Base-by-base conservation (phyloP, 176 grass and related monocot species). In the Lolium multiflorum region DNA sequence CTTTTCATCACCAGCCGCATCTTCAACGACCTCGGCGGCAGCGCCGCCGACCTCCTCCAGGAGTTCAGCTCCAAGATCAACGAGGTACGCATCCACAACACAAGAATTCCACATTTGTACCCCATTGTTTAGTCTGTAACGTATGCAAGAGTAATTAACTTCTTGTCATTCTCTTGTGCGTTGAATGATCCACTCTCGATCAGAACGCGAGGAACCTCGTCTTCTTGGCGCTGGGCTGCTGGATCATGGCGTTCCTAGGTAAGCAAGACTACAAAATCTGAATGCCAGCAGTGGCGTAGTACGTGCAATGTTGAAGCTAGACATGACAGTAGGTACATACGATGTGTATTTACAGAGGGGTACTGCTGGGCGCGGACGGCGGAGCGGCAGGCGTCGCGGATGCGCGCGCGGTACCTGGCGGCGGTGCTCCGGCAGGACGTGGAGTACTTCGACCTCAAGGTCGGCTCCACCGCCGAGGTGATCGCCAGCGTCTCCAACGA, bases 371-470 rank as follows among this genome's bases (percentile, higher is more conserved):
- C 95, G 37, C 85, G 89, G 35, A 98, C 89, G 57, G 95, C 81
- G 9, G 92, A 98, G 87, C 74, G 92, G 57, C 95, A 98, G 75
- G 91, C 87, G 41, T 91, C 95, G 76, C 71, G 79, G 83, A 95
- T 97, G 95, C 91, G 92, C 4, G 92, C 85, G 2, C 64, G 85
- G 31, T 97, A 97, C 82, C 87, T 97, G 4, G 77, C 65, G 6
- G 95, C 92, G 1, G 92, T 97, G 69, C 87, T 95, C 50, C 79
- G 92, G 86, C 95, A 97, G 75, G 95, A 97, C 78, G 87, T 95
- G 17, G 95, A 93, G 92, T 97, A 95, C 86, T 97, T 97, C 58
- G 92, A 97, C 87, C 89, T 97, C 39, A 94, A 87, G 60, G 89
- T 65, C 0, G 95, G 84, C 0, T 93, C 92, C 1, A 91, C 91